Evolutionary conservation across 2,329 filamentous ascomycete genomes (phyloP).

Genomic region (Colletotrichum theobromicola): DNA sequence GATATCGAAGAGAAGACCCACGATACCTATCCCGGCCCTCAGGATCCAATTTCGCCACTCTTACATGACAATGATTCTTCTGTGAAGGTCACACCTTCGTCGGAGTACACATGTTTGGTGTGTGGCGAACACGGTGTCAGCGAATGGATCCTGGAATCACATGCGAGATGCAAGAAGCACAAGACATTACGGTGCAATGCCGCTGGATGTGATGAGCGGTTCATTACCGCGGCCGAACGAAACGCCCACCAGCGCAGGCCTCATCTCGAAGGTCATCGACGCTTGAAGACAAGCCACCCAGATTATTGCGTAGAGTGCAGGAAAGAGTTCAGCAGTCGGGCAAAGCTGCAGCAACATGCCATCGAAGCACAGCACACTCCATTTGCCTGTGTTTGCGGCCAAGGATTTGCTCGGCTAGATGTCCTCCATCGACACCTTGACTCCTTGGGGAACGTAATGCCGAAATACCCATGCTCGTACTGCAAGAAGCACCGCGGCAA

Average conservation of each 20-base stretch:
- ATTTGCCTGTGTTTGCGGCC: constrained; percentile 28
- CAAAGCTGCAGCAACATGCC: not conserved
- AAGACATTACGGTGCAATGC: not conserved
- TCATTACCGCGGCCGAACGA: not conserved
- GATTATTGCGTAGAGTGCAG: not conserved
- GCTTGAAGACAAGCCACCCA: not conserved
- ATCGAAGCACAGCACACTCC: constrained; percentile 18
- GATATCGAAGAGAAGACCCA: not conserved
- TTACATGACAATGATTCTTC: no score
- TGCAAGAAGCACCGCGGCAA: constrained; percentile 36
- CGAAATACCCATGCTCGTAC: constrained; percentile 31
- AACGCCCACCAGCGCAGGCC: not conserved
- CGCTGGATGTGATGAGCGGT: not conserved
- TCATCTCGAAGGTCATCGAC: not conserved
- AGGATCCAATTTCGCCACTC: not conserved
- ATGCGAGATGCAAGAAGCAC: not conserved
- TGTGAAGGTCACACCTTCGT: not conserved
- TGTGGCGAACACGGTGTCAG: not conserved
- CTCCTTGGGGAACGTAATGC: constrained; percentile 13
- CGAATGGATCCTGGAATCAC: not conserved
- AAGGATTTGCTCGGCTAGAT: constrained; percentile 29
- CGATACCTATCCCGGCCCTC: not conserved
- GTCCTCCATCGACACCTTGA: constrained; percentile 30
- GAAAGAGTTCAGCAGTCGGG: not conserved
- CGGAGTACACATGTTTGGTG: not conserved